Evolutionary conservation across 441 rosid species (phyloP).

Genomic region (Jatropha podagrica): DNA sequence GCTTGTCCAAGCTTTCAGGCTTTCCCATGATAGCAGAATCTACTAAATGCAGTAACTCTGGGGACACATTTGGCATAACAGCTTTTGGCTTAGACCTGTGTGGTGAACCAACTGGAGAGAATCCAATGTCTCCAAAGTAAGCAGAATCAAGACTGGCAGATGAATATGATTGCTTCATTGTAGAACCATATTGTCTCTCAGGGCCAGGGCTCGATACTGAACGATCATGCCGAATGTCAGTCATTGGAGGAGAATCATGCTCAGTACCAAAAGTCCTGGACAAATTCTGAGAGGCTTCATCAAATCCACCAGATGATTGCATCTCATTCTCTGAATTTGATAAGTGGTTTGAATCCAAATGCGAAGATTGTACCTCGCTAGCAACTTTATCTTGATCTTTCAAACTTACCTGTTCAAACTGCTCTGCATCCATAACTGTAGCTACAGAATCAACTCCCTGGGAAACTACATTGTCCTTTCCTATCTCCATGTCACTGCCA

Average conservation of each 20-base stretch:
- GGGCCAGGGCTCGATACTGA: slow-evolving; percentile 56
- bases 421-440: slow-evolving; percentile 55
- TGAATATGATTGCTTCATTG: slow-evolving; percentile 51
- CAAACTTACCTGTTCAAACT: slow-evolving; percentile 83
- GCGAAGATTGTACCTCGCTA: slow-evolving; percentile 31
- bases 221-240: slow-evolving; percentile 42
- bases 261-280: slow-evolving; percentile 32
- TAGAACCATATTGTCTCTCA: slow-evolving; percentile 39
- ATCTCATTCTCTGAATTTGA: slow-evolving; percentile 50
- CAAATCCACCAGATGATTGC: slow-evolving; percentile 33
- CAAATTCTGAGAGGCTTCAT: slow-evolving; percentile 37
- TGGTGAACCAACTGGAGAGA: slow-evolving; percentile 67
- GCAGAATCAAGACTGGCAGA: slow-evolving; percentile 59
- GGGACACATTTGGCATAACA: slow-evolving; percentile 90
- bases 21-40: slow-evolving; percentile 99
- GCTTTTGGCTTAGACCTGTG: slow-evolving; percentile 66
- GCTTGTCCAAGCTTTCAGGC: slow-evolving; percentile 82
- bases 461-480: slow-evolving; percentile 27
- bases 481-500: slow-evolving; percentile 32
- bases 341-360: slow-evolving; percentile 36
- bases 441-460: slow-evolving; percentile 37
- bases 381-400: slow-evolving; percentile 63
- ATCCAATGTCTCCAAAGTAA: slow-evolving; percentile 43
- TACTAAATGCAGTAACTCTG: slow-evolving; percentile 95
- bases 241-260: slow-evolving; percentile 43